Evolutionary conservation across 352 stramenopile genomes (phyloP), one percentile per base, ranked within the genome.

Genomic region (Phytopythium aichiense): DNA sequence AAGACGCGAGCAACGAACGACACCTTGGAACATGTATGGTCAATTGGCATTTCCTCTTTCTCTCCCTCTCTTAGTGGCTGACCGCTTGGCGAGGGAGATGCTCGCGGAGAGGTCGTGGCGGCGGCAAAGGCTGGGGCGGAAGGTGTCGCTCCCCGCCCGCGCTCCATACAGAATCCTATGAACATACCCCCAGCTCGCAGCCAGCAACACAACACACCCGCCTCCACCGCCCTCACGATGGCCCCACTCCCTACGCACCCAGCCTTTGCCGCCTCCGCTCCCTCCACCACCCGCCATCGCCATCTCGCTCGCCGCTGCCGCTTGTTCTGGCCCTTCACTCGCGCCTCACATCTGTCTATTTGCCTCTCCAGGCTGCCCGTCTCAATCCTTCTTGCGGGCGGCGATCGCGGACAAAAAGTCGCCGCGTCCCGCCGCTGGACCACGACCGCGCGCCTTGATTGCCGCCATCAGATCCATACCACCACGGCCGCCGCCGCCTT

Each of bases 391-490:
- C 64, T 91, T 87, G 12, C 86, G 79, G 33, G 75, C 70, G 45
- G 79, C 73, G 63, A 92, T 92, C 48, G 70, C 72, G 52, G 81
- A 52, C 56, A 91, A 52, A 4, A 91, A 69, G 53, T 87, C 72
- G 28, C 78, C 81, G 48, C 73, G 78, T 22, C 71, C 73, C 38
- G 64, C 55, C 31, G 61, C 57, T 6, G 57, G 61, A 16, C 61
- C 74, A 51, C 53, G 68, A 48, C 65, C 63, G 58, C 69, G 74
- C 18, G 71, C 81, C 37, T 66, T 71, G 56, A 89, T 89, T 48
- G 81, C 78, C 50, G 78, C 60, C 66, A 90, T 73, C 35, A 90
- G 67, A 51, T 86, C 81, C 7, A 61, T 58, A 23, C 69, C 76
- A 12, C 77, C 72, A 30, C 73, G 61, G 11, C 71, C 71, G 22